A percentile compares a stretch with the other conserved stretches of the same genome.
Evolutionary conservation across 768 basidiomycete genomes (phyloP).

Genomic region (Trametes cinnabarina): DNA sequence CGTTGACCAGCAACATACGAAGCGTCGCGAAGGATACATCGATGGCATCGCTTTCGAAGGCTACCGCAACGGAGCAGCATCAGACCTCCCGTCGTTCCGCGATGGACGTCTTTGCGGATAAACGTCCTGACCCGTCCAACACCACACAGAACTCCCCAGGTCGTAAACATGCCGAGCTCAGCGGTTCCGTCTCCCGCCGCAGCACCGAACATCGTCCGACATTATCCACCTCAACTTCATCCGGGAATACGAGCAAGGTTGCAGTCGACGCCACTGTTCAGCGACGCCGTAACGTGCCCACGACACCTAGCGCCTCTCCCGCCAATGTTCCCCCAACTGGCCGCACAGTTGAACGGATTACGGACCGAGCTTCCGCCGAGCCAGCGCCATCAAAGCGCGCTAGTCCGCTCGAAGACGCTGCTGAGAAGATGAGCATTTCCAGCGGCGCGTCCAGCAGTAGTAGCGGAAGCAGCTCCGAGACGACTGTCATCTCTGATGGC

Average conservation of each 20-base stretch:
- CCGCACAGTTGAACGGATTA: not conserved
- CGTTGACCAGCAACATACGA: constrained; percentile 42
- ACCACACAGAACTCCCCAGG: constrained; percentile 51
- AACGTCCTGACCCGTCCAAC: constrained; percentile 52
- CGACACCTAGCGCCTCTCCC: constrained; percentile 2
- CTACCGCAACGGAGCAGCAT: constrained; percentile 45
- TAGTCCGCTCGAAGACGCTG: constrained; percentile 30
- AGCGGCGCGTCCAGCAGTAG: constrained; percentile 47
- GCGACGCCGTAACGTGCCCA: constrained; percentile 29
- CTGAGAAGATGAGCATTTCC: constrained; percentile 40
- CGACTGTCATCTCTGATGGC: constrained; percentile 81
- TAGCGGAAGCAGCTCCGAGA: constrained; percentile 61
- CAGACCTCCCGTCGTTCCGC: constrained; percentile 48
- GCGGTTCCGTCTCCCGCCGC: constrained; percentile 44
- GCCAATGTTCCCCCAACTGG: not conserved
- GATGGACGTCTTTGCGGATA: constrained; percentile 41
- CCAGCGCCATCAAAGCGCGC: constrained; percentile 14
- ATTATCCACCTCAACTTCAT: constrained; percentile 38
- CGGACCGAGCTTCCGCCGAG: constrained; percentile 21
- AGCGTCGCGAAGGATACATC: constrained; percentile 36
- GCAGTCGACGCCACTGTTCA: constrained; percentile 29
- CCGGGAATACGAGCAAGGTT: constrained; percentile 37
- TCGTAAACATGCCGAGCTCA: constrained; percentile 59
- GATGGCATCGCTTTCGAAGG: constrained; percentile 42
- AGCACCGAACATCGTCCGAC: constrained; percentile 48